Base-by-base conservation (phyloP, 1,284 basidiomycete genomes). In the Cryptococcus hybrid region DNA sequence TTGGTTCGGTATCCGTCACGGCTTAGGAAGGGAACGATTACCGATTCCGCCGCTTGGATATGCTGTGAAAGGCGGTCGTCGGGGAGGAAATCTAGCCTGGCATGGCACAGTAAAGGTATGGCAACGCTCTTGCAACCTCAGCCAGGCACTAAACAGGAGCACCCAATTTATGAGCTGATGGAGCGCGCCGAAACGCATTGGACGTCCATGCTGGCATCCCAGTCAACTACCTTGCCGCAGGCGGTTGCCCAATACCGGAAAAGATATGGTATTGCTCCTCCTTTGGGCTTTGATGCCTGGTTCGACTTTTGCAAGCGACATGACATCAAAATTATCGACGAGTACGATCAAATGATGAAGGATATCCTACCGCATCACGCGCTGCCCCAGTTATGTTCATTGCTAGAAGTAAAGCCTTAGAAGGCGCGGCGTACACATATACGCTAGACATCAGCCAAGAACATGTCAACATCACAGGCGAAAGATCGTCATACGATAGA, bases 261-360 rank as follows among this genome's bases (percentile, higher is more conserved):
- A n/a, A 73, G 84, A 9, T 85, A 85, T 58, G 65, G 71, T 9
- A 72, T 80, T 36, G 51, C 67, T 12, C 79, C 80, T 7, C 80
- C 80, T 0, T 63, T 65, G n/a, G 80, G 79, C 0, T 81, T 80
- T 62, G 79, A 79, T 56, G 56, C 57, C 7, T 78, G 77, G 77
- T 81, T 71, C 57, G 67, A 78, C 50, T 96, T 92, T 75, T 87
- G 86, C 37, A 78, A 82, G 73, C 80, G 85, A 51, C 82, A 88
- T 68, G 80, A 84, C 18, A 86, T 92, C 60, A 84, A 86, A 67
- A 85, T 97, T 76, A 81, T 91, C 5, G 92, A 97, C 76, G 92
- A 76, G 54, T 78, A 73, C 61, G 75, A 78, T 59, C 68, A 72
- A 49, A 68, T 76, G 60, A 75, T 76, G 71, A 65, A 67, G 48